Conservation (phyloP, 2,329 filamentous ascomycete species). For the Fusarium continuum region DNA sequence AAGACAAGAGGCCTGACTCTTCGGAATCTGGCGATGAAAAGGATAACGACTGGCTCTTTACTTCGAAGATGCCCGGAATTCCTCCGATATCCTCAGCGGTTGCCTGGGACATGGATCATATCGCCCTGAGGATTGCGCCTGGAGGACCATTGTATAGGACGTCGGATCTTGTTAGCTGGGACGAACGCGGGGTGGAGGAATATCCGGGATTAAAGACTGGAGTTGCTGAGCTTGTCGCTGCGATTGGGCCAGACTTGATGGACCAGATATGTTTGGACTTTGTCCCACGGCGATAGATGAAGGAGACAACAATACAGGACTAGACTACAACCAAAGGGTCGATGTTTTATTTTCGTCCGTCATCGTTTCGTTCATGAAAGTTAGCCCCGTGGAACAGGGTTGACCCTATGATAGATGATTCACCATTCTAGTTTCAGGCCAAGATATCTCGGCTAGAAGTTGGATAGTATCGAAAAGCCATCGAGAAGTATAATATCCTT, state of each 20-base stretch:
- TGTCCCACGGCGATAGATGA: slow-evolving; percentile 7
- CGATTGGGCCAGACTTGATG: slow-evolving; percentile 69
- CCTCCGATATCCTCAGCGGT: slow-evolving; percentile 63
- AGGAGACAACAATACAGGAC: neutral
- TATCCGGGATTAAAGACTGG: slow-evolving; percentile 65
- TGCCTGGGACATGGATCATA: slow-evolving; percentile 65
- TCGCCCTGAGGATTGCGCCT: slow-evolving; percentile 62
- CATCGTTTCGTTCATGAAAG: too few relatives aligned
- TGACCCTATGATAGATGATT: too few relatives aligned
- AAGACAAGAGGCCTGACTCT: slow-evolving; percentile 1
- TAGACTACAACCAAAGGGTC: too few relatives aligned
- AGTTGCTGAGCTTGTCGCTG: slow-evolving; percentile 73
- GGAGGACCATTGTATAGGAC: slow-evolving; percentile 52
- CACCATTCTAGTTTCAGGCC: too few relatives aligned
- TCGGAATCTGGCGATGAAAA: slow-evolving; percentile 33
- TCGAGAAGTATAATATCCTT: neutral
- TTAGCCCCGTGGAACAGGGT: too few relatives aligned
- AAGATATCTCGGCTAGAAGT: too few relatives aligned
- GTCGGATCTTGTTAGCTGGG: slow-evolving; percentile 68
- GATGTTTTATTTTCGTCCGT: too few relatives aligned
- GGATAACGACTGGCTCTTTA: slow-evolving; percentile 57
- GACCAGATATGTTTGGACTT: slow-evolving; percentile 68
- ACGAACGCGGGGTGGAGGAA: slow-evolving; percentile 59
- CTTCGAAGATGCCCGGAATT: slow-evolving; percentile 73
- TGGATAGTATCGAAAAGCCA: neutral